Evolutionary conservation across 176 grass and related monocot species (phyloP).

Genomic region (Bolboschoenus planiculmis): DNA sequence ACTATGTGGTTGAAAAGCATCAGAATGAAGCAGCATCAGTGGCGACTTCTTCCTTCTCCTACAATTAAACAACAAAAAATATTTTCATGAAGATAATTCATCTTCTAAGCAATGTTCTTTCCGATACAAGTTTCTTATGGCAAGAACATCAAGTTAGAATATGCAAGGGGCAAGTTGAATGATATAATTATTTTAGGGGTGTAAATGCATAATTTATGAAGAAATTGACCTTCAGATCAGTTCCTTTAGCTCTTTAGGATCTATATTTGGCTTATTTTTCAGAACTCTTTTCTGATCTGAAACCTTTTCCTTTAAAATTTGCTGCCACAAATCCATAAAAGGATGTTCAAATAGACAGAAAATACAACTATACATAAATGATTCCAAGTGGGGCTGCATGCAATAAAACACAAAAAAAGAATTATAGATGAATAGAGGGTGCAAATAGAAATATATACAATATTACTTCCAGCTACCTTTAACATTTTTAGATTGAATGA

Average conservation of each 20-base stretch:
- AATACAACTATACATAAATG: background rate
- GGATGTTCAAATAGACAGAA: background rate
- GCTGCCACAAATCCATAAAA: background rate
- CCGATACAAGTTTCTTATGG: background rate
- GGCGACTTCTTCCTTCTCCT: background rate
- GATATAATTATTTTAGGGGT: background rate
- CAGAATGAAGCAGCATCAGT: conserved; percentile 1
- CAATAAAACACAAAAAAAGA: too few species aligned
- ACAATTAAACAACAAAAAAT: background rate
- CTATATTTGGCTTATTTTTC: background rate
- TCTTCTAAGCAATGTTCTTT: background rate
- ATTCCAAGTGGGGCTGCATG: background rate
- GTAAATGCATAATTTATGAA: background rate
- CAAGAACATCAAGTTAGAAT: background rate
- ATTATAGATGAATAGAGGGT: too few species aligned
- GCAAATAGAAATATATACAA: too few species aligned
- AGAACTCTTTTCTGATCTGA: background rate
- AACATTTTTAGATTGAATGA: too few species aligned
- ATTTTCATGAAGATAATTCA: background rate
- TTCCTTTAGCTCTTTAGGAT: background rate
- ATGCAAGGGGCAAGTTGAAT: background rate
- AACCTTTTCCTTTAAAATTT: background rate
- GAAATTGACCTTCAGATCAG: background rate
- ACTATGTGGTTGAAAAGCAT: background rate
- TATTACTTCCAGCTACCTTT: too few species aligned